Base-by-base conservation (phyloP, 2,329 filamentous ascomycete genomes). In the Aspergillus terreus region DNA sequence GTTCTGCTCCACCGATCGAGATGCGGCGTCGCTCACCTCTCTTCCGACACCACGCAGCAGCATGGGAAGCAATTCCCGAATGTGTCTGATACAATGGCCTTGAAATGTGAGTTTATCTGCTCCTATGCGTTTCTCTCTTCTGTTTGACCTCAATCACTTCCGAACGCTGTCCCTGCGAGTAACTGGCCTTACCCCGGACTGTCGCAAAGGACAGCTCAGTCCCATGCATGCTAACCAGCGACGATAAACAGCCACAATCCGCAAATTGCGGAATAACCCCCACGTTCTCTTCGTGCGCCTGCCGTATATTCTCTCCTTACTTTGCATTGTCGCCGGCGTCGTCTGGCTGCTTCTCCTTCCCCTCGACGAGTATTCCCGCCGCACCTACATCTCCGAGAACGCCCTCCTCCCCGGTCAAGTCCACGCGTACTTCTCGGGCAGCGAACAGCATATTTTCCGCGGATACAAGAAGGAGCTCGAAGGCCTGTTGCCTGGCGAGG, bases 331-430 rank as follows among this genome's bases (percentile, higher is more conserved):
- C 45, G 82, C 96, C 63, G 94, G 94, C 48, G 82, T 96, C 50
- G 82, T 84, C 61, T 99, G 92, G 90, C 84, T 99, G 12, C 82
- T 96, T 19, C 79, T 97, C 30, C 82, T 99, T 1, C 94, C 94
- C 2, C 80, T 97, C 48, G 82, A 97, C 71, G 83, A 92, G 59
- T 96, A 97, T 76, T 96, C 91, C 46, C 85, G 94, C 58, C 81
- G 83, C 54, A 99, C 92, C 1, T 99, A 99, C 71, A 94, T 99
- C 52, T 97, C 92, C 41, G 94, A 99, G 71, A 99, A 99, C 70
- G 94, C 94, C 10, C 83, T 99, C 32, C 78, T 99, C 12, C 94
- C 94, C 0, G 94, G 92, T 2, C 94, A 99, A 72, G 94, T 97
- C 7, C 92, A 97, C 74, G 96, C 94, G 1, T 99, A 99, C 72